A percentile compares a stretch with the other conserved stretches of the same genome.
phyloP scores from a whole-genome alignment of 139 green algal species.

The Chlorella ohadii region DNA sequence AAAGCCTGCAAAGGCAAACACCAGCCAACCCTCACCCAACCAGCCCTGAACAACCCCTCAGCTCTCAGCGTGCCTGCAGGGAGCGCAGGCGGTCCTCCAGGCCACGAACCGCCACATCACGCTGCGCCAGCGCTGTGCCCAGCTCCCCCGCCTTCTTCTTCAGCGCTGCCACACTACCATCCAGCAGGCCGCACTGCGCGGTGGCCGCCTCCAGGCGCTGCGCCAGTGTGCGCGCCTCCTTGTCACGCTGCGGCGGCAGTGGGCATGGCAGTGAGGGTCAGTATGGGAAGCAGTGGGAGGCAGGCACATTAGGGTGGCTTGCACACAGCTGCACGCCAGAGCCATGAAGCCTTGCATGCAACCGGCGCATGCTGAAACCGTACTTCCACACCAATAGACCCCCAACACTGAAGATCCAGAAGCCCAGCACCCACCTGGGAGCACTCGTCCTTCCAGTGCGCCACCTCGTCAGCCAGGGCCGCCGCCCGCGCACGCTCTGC shows the following conservation, averaged over 20 bases:
- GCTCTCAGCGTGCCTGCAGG: conserved; percentile 17
- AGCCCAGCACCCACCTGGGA: conserved; percentile 10
- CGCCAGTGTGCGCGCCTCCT: neutral
- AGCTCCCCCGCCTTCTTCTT: neutral
- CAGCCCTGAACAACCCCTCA: no score
- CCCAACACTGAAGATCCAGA: no score
- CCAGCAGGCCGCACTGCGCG: conserved; percentile 9
- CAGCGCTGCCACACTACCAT: neutral
- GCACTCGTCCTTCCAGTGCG: conserved; percentile 1
- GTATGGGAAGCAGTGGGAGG: no score
- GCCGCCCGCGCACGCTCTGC: neutral
- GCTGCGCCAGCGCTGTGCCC: conserved; percentile 20
- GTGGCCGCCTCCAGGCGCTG: conserved; percentile 4
- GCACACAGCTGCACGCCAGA: no score
- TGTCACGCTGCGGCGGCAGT: conserved; percentile 6
- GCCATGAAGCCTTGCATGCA: no score
- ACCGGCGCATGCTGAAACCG: no score
- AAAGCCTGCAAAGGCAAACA: no score
- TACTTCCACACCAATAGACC: no score
- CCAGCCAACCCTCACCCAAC: no score
- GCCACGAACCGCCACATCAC: neutral
- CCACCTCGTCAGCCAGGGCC: conserved; percentile 10
- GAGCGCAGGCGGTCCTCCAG: conserved; percentile 19
- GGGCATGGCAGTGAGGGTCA: no score
- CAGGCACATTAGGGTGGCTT: no score